Evolutionary conservation across 306 rosid species (phyloP), one percentile per base, ranked within the genome.

Genomic region (Pterocarpus macrocarpus): DNA sequence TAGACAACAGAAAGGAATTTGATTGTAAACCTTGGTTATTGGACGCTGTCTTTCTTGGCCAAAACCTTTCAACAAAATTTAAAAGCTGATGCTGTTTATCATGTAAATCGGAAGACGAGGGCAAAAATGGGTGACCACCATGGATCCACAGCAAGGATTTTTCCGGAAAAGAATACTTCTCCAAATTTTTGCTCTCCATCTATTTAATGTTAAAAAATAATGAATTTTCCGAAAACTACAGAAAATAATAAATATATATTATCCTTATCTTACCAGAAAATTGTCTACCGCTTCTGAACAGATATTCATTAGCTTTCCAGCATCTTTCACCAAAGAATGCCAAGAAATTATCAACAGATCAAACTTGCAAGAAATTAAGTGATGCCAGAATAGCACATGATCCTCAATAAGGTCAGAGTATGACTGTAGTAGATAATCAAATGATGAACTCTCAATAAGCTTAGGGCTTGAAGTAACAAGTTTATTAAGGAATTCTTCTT

Each of bases 91-190:
- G 84, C 67, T 90, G 89, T 80, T 90, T 92, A 43, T 81, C 53
- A 85, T 87, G 87, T 78, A 95, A 71, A 77, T 71, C 77, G 78
- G 90, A 80, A 22, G 94, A 88, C 45, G 87, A 62, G 5, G 99
- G 95, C 83, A 88, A 78, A 73, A 80, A 49, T 14, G 99, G 99
- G 85, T 93, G 97, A 80, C 99, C 99, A 44, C 99, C 97, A 88
- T 93, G 85, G 76, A 80, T 70, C 99, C 99, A 95, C 17, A 95
- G 78, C 88, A 95, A 80, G 49, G 98, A 85, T 81, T 90, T 90
- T 76, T 91, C 97, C 0, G 82, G 82, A 22, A 76, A 75, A 57
- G 87, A 82, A 62, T 83, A 72, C 38, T 32, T 76, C 41, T 86
- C 78, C 75, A 89, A 82, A 4, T 79, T 89, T 76, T 73, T 39